Conservation (phyloP, 768 basidiomycete genomes). For the Mycena amicta region DNA sequence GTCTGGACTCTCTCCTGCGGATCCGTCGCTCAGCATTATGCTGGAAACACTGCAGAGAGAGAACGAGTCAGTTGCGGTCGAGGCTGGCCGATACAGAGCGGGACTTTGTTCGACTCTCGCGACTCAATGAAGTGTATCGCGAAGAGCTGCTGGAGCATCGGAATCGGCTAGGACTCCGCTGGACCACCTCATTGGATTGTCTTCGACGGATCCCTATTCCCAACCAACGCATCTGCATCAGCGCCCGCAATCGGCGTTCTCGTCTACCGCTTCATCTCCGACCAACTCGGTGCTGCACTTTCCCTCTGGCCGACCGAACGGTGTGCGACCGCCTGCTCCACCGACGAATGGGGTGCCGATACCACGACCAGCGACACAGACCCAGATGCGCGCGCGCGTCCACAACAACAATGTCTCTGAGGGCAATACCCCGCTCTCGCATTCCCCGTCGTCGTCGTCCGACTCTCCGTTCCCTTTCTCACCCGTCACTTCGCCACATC, state of each 20-base stretch:
- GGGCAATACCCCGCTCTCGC: slow-evolving; percentile 63
- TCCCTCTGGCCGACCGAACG: slow-evolving; percentile 28
- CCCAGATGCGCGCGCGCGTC: slow-evolving; percentile 51
- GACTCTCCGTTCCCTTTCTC: slow-evolving; percentile 73
- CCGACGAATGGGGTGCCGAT: slow-evolving; percentile 69
- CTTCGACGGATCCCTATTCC: slow-evolving; percentile 65
- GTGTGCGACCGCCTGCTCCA: slow-evolving; percentile 23
- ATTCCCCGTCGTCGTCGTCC: slow-evolving; percentile 61
- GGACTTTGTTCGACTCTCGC: slow-evolving; percentile 71
- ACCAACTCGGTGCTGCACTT: slow-evolving; percentile 46
- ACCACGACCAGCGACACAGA: slow-evolving; percentile 66
- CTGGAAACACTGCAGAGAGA: slow-evolving; percentile 76
- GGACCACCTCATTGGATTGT: slow-evolving; percentile 76
- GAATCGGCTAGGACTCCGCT: slow-evolving; percentile 75
- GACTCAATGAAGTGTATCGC: slow-evolving; percentile 81
- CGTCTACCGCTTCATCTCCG: slow-evolving; percentile 45
- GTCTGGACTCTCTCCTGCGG: slow-evolving; percentile 25
- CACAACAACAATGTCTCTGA: slow-evolving; percentile 47
- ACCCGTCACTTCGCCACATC: slow-evolving; percentile 53
- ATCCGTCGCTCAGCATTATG: slow-evolving; percentile 58
- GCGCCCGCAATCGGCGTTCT: slow-evolving; percentile 46
- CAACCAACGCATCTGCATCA: slow-evolving; percentile 72
- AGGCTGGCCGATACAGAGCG: slow-evolving; percentile 74
- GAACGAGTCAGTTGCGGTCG: slow-evolving; percentile 72
- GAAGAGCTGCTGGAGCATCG: slow-evolving; percentile 83